Evolutionary conservation across 768 basidiomycete genomes (phyloP).

Genomic region (Leccinum sublutescens): DNA sequence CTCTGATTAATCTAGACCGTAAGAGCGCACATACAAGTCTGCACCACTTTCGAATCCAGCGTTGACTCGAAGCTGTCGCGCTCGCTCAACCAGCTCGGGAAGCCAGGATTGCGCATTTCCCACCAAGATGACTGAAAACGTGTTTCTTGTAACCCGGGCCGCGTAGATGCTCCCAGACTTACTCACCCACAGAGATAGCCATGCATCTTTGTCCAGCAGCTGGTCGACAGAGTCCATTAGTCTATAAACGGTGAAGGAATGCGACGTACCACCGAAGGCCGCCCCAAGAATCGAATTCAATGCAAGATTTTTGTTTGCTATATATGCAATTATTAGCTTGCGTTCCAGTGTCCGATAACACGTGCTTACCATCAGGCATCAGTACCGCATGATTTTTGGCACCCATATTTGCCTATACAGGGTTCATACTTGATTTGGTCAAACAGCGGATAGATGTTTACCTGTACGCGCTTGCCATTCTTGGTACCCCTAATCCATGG

Average conservation of each 20-base stretch:
- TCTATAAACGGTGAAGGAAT: constrained; percentile 19
- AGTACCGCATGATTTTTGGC: constrained; percentile 95
- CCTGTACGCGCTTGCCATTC: constrained; percentile 88
- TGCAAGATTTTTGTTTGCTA: constrained; percentile 89
- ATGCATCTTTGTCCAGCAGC: constrained; percentile 98
- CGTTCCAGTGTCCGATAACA: not conserved
- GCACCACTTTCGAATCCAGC: constrained; percentile 88
- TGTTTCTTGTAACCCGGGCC: not conserved
- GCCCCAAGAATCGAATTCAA: constrained; percentile 92
- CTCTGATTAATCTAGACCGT: not conserved
- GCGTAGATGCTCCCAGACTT: not conserved
- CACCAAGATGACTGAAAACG: constrained; percentile 64
- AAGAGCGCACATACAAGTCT: constrained; percentile 58
- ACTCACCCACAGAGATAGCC: constrained; percentile 87
- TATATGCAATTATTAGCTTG: constrained; percentile 1
- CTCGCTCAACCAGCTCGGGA: constrained; percentile 80
- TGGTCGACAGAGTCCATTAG: constrained; percentile 30
- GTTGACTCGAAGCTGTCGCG: constrained; percentile 74
- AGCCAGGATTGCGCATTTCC: constrained; percentile 81
- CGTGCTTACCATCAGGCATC: constrained; percentile 82
- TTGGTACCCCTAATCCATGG: constrained; percentile 59
- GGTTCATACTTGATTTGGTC: not conserved
- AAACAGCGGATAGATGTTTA: constrained; percentile 19
- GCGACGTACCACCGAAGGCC: constrained; percentile 75
- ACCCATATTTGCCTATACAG: constrained; percentile 70